Conservation (phyloP, 1,284 basidiomycete genomes). For the Tilletiaria anomala region DNA sequence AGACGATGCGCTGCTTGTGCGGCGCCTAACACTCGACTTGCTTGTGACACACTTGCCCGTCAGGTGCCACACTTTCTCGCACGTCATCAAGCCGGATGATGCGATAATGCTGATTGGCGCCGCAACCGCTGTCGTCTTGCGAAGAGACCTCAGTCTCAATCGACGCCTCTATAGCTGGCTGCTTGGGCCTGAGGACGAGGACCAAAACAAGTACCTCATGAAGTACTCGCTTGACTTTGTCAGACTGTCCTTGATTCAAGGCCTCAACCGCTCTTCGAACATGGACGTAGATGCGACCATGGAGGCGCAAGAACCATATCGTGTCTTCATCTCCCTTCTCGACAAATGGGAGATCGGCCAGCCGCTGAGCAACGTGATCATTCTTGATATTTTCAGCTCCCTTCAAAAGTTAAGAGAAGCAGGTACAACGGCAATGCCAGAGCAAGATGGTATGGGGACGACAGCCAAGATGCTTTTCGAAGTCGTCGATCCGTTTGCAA, state of each 20-base stretch:
- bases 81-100: slow-evolving; percentile 10
- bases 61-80: not conserved
- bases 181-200: slow-evolving; percentile 48
- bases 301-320: slow-evolving; percentile 67
- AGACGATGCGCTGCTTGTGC: slow-evolving; percentile 57
- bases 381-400: slow-evolving; percentile 59
- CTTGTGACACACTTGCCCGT: slow-evolving; percentile 22
- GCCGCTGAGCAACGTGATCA: slow-evolving; percentile 59
- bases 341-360: slow-evolving; percentile 95
- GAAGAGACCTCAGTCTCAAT: slow-evolving; percentile 82
- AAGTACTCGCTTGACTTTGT: slow-evolving; percentile 15
- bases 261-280: slow-evolving; percentile 6
- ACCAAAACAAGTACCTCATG: slow-evolving; percentile 15
- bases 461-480: slow-evolving; percentile 84
- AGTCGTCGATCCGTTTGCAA: slow-evolving; percentile 69
- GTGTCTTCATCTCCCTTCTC: slow-evolving; percentile 81
- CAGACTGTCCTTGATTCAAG: slow-evolving; percentile 13
- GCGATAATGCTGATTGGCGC: slow-evolving; percentile 22
- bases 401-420: not conserved
- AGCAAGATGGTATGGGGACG: slow-evolving; percentile 56
- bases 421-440: not conserved
- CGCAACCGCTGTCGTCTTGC: slow-evolving; percentile 44
- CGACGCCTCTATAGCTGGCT: slow-evolving; percentile 87
- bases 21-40: slow-evolving; percentile 28
- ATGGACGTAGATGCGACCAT: slow-evolving; percentile 46